Conservation (phyloP, 805 yeast species). For the Teunomyces lycoperdinae region DNA sequence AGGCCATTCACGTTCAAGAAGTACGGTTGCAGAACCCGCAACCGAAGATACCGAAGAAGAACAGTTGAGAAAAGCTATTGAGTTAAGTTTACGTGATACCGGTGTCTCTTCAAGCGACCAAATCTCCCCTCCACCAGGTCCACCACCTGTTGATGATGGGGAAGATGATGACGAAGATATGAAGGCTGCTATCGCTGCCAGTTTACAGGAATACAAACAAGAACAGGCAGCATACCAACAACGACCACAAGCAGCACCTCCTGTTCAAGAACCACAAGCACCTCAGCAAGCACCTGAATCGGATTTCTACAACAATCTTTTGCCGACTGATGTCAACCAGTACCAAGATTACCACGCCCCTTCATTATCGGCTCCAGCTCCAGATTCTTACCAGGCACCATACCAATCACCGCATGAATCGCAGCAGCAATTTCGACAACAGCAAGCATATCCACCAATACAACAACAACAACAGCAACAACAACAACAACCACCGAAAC, state of each 20-base stretch:
- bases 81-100: constrained; percentile 61
- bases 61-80: constrained; percentile 74
- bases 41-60: constrained; percentile 62
- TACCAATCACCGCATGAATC: constrained; percentile 5
- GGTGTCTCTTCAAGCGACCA: neutral
- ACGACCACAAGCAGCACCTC: neutral
- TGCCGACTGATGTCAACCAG: constrained; percentile 17
- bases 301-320: constrained; percentile 27
- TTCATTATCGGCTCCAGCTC: no score
- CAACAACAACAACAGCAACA: constrained; percentile 1
- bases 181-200: constrained; percentile 92
- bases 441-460: neutral
- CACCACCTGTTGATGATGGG: constrained; percentile 32
- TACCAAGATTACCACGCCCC: constrained; percentile 3
- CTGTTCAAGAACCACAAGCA: constrained; percentile 9
- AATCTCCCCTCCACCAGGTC: constrained; percentile 23
- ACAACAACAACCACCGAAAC: constrained; percentile 2
- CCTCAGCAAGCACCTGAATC: constrained; percentile 15
- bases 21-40: constrained; percentile 5
- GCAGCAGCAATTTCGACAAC: neutral
- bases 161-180: constrained; percentile 80
- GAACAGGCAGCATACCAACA: constrained; percentile 18
- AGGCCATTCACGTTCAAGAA: constrained; percentile 7
- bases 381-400: no score
- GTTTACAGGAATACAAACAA: constrained; percentile 67